A percentile compares a stretch with the other conserved stretches of the same genome.
Evolutionary conservation across 2,329 filamentous ascomycete genomes (phyloP).

Genomic region (Chalaropsis ovoidea): DNA sequence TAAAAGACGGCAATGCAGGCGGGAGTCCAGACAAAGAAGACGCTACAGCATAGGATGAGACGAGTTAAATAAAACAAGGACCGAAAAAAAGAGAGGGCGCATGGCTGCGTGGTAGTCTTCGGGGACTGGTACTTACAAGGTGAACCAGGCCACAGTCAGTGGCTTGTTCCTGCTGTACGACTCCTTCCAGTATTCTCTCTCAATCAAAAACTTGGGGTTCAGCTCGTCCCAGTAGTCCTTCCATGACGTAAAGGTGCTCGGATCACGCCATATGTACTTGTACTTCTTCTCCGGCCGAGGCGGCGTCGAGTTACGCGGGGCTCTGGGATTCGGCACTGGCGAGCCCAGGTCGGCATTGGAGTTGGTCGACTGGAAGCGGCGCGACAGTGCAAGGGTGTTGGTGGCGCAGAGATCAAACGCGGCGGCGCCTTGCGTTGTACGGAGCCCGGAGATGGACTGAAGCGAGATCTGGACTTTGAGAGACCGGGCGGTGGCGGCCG

Average conservation of each 20-base stretch:
- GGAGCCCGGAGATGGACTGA: neutral
- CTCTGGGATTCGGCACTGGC: constrained; percentile 17
- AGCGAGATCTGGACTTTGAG: neutral
- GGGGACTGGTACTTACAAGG: constrained; percentile 16
- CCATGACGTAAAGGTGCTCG: constrained; percentile 14
- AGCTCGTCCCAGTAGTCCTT: constrained; percentile 17
- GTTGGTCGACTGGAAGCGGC: constrained; percentile 17
- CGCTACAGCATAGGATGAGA: neutral
- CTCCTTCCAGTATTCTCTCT: constrained; percentile 22
- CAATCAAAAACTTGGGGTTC: constrained; percentile 22
- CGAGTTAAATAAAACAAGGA: neutral
- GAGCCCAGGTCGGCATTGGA: neutral
- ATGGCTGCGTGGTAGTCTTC: neutral
- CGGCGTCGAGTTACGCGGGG: constrained; percentile 1
- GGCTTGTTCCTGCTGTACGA: constrained; percentile 17
- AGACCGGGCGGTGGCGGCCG: neutral
- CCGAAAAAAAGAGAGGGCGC: neutral
- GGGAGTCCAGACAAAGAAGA: constrained; percentile 16
- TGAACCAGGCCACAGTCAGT: constrained; percentile 19
- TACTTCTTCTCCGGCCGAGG: constrained; percentile 14
- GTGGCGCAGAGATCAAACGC: neutral
- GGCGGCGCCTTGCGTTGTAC: constrained; percentile 1
- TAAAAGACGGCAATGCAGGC: constrained; percentile 16
- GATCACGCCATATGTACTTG: constrained; percentile 20
- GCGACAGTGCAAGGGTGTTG: neutral